phyloP scores from a whole-genome alignment of 169 alveolate genomes.

The Plasmodium chabaudi region DNA sequence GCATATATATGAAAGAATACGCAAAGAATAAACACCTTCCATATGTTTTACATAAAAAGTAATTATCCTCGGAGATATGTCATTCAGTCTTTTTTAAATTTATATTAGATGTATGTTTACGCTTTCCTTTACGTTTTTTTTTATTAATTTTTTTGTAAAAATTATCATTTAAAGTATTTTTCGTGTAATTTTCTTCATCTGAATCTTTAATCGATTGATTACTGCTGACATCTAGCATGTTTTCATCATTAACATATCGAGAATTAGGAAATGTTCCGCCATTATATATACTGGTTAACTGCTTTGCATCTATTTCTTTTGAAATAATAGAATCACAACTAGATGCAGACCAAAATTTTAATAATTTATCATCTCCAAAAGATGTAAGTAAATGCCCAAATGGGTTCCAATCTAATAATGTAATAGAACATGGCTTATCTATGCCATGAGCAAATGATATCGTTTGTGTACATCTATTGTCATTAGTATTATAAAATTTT shows the following conservation, averaged over 20 bases:
- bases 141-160: conserved; percentile 32
- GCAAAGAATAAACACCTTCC: too few species aligned
- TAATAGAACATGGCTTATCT: conserved; percentile 81
- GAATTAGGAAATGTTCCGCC: conserved; percentile 77
- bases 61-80: too few species aligned
- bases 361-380: conserved; percentile 87
- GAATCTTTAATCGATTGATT: conserved; percentile 65
- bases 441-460: conserved; percentile 76
- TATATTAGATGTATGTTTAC: too few species aligned
- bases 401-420: conserved; percentile 91
- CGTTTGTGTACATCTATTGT: conserved; percentile 77
- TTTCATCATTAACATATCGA: conserved; percentile 76
- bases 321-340: conserved; percentile 80
- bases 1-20: too few species aligned
- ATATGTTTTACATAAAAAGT: too few species aligned
- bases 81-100: too few species aligned
- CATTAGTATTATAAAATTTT: conserved; percentile 82
- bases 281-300: conserved; percentile 53
- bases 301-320: conserved; percentile 76
- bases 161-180: conserved; percentile 30
- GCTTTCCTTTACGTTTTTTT: not conserved
- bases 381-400: conserved; percentile 91
- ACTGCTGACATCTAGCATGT: conserved; percentile 78
- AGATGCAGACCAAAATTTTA: conserved; percentile 87
- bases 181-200: conserved; percentile 43